Evolutionary conservation across 352 stramenopile genomes (phyloP), one percentile per base, ranked within the genome.

Genomic region (Globisporangium nodosum): DNA sequence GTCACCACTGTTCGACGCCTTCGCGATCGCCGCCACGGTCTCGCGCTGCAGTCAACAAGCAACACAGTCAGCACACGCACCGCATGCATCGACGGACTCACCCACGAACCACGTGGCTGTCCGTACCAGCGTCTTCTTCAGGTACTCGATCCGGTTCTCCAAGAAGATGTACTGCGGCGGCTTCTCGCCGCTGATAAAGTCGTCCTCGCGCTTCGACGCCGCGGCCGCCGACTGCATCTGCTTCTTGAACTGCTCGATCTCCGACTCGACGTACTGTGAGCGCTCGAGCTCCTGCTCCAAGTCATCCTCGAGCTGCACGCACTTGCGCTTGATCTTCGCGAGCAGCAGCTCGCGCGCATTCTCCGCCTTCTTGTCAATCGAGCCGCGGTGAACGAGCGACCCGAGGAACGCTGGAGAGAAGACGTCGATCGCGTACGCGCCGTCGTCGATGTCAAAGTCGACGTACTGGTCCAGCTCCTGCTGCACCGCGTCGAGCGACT

Each of bases 181-280:
- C 56, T 83, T 85, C 47, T 89, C 78, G 12, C 84, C 84, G 49
- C 81, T 91, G 63, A 93, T 88, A 51, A 93, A 75, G 27, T 85
- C 81, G 60, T 91, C 78, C 51, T 92, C 81, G 30, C 81, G 76
- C 61, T 80, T 87, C 5, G 81, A 85, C 0, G 79, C 77, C 31
- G 77, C 74, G 45, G 81, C 67, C 15, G 77, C 80, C 39, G 71
- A 76, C n/a, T 75, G 65, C 74, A 91, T 85, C 52, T 93, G 78
- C 13, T 68, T 73, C 46, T 73, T 69, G 49, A 91, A 85, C 58
- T 87, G 77, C 7, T 82, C 31, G 12, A 91, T 87, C 49, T 91
- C 76, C 7, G 73, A 80, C 50, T 91, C 72, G 3, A 85, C 52
- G 20, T 74, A 76, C 18, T 72, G 70, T 2, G 81, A 61, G 30